Base-by-base conservation (phyloP, 805 yeast genomes). In the Maudiozyma serrabonitensis region DNA sequence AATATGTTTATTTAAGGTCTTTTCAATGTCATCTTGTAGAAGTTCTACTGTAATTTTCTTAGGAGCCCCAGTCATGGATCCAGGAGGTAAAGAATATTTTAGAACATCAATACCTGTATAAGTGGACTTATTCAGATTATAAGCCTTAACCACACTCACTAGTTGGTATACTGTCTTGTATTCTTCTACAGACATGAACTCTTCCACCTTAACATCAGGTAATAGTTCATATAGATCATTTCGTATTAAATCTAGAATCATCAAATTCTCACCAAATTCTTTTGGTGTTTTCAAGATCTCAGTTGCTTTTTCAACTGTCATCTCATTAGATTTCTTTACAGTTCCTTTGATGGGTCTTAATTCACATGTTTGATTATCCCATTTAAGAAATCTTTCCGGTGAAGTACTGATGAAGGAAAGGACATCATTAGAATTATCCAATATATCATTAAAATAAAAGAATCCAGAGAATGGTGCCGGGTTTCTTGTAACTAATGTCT, bases 21-120 rank as follows among this genome's bases (percentile, higher is more conserved):
- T 46, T 21, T 60, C 64, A 23, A 73, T 69, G 12, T 68, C 51
- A 11, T 66, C 56, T 52, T 82, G 85, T 28, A 93, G 71, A 4
- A 95, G 64, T 64, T 91, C 93, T 6, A 93, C 95, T 0, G 96
- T 87, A 51, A 96, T 75, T 57, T 83, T 85, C 69, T 93, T 93
- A 2, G 99, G 99, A 0, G 99, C 99, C 2, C 99, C 99, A 0
- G 99, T 93, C 99, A 93, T 93, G 0, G 98, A 91, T 0, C 99
- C 99, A 0, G 99, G 96, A 2, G 99, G 99, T 35, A 95, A 70
- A 0, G 96, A 80, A 51, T 79, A 79, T 19, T 80, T 76, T 12
- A 93, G 72, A 2, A 91, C 70, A 62, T 93, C 98, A 23, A 90
- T 69, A 0, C 98, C 99, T 12, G 75, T 69, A 55, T 75, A 81